Conservation (phyloP, 1,284 basidiomycete species). For the Ceratobasidium sp. region DNA sequence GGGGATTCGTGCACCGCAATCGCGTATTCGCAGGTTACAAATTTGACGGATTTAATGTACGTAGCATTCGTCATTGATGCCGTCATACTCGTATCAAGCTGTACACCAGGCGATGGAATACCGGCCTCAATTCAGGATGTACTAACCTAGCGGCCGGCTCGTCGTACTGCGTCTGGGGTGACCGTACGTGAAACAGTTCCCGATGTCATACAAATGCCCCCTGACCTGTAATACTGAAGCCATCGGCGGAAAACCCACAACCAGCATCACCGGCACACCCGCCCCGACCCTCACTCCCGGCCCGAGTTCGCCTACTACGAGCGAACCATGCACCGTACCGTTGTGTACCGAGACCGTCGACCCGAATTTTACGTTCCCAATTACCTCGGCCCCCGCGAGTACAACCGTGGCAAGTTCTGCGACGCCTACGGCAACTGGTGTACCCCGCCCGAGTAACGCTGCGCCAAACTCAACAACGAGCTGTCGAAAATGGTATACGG, state of each 20-base stretch:
- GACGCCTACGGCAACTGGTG: slow-evolving; percentile 6
- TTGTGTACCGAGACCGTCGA: not conserved
- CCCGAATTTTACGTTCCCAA: not conserved
- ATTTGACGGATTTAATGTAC: not conserved
- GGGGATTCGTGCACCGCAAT: slow-evolving; percentile 16
- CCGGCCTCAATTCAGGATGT: slow-evolving; percentile 9
- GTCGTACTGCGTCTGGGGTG: slow-evolving; percentile 18
- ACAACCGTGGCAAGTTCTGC: not conserved
- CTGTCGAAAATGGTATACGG: slow-evolving; percentile 28
- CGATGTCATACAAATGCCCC: too few species aligned
- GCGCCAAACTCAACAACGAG: slow-evolving; percentile 6
- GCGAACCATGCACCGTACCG: not conserved
- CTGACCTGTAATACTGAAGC: too few species aligned
- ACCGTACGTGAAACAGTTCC: not conserved
- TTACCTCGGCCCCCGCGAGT: not conserved
- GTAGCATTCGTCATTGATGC: too few species aligned
- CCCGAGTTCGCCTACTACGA: not conserved
- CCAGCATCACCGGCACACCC: not conserved
- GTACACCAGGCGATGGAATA: slow-evolving; percentile 16
- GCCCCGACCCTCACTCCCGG: not conserved
- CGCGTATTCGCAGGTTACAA: slow-evolving; percentile 11
- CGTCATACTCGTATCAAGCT: too few species aligned
- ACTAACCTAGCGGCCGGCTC: slow-evolving; percentile 10
- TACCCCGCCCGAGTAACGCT: slow-evolving; percentile 19
- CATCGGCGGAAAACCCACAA: too few species aligned